Evolutionary conservation across 495 filamentous ascomycete genomes (phyloP), one percentile per base, ranked within the genome.

Genomic region (Tuber melanosporum): DNA sequence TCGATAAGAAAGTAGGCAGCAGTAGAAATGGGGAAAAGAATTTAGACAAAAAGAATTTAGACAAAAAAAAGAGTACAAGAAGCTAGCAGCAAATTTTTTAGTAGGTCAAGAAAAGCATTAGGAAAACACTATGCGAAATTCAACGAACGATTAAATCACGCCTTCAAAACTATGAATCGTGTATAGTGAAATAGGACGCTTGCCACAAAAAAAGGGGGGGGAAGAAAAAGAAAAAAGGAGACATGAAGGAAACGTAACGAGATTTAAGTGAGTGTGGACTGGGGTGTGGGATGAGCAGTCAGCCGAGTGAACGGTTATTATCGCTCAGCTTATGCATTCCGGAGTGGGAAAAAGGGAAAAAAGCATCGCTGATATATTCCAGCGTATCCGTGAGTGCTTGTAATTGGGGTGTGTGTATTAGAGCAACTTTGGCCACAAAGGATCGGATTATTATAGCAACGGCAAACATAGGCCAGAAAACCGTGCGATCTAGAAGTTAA

Each of bases 401-500:
- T 14, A 14, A 3, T 32, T 32, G 57, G 32, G n/a, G n/a, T 66
- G 57, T 32, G 5, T 62, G 26, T 32, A 32, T 66, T 17, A 66
- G 12, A 66, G 57, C 10, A 32, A 66, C n/a, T 15, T 17, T 32
- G 57, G 57, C n/a, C 57, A 66, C 26, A 32, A 66, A n/a, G n/a
- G 57, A n/a, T 9, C 57, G 26, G 32, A 66, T 66, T 10, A 17
- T 32, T 32, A 66, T 32, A 26, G n/a, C 57, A 32, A 17, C 12
- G n/a, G 57, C 57, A 66, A 66, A 66, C 57, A 5, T n/a, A 32
- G 57, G 57, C 26, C 6, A 66, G n/a, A 32, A 66, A 66, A 66
- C 32, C 22, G 57, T 10, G 32, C 57, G 32, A 12, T 46, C 71
- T 15, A 26, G n/a, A 49, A 77, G 57, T 75, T 78, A 79, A 79